Base-by-base conservation (phyloP, 2,329 filamentous ascomycete species). In the Ilyonectria sp. region DNA sequence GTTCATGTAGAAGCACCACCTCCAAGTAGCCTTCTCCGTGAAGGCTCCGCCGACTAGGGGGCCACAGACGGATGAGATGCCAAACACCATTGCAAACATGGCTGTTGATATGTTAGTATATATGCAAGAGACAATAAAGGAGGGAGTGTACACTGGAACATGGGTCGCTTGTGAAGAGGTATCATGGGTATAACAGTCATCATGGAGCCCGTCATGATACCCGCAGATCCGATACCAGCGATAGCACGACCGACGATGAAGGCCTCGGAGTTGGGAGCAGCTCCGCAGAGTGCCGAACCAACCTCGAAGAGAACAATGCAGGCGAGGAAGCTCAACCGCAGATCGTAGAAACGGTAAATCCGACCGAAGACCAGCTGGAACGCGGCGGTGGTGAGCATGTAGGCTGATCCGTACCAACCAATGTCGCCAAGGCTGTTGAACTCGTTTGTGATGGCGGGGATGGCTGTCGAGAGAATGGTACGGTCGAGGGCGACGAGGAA, bases 341-440 rank as follows among this genome's bases (percentile, higher is more conserved):
- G 79, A 63, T 84, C 81, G 70, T 87, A 89, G 69, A 86, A 86
- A 68, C 83, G 84, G 75, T 87, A 89, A 44, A 89, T 81, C 44
- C 86, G 82, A 7, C 87, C 87, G 73, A 86, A 89, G 9, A 88
- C 73, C 4, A 87, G 80, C 71, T 88, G 85, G 21, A 78, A 81
- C n/a, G 86, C 86, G 7, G 86, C 84, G 2, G 87, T 87, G 13
- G 88, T 89, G 69, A 91, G 80, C 82, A 90, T 86, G 75, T 90
- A 90, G 1, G 87, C 85, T 43, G 87, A 88, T 6, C 86, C 88
- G 76, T 91, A 91, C 89, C 89, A 91, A 58, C 88, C 88, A 63
- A 91, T 87, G 68, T 91, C 89, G 2, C 85, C 85, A 2, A 90
- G 78, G 58, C 87, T 86, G 53, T 86, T 79, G 75, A 89, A 89